These are phyloP conservation scores for Pseudozyma pruni DNA, from an alignment of 1,284 basidiomycete species.

Conservation along the genomic window DNA sequence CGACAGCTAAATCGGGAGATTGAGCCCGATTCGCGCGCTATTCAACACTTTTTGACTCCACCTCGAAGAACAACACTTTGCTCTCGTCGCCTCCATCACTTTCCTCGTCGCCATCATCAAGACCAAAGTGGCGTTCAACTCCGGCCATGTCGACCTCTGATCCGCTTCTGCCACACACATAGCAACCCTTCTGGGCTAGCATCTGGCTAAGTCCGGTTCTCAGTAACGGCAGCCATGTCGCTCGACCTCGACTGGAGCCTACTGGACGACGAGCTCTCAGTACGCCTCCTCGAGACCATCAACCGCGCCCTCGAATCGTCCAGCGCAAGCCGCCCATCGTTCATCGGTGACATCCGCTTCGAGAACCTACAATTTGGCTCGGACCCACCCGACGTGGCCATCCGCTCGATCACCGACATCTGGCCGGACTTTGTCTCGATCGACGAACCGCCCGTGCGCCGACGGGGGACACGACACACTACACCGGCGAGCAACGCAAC, in stretches of 20 bases:
- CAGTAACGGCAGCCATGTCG: conserved; percentile 51
- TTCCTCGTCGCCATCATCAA: neutral
- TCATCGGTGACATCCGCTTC: conserved; percentile 89
- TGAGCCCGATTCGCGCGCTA: conserved; percentile 6
- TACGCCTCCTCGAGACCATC: conserved; percentile 79
- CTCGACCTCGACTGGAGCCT: conserved; percentile 73
- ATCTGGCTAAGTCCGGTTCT: neutral
- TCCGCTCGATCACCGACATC: conserved; percentile 91
- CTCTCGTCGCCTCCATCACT: neutral
- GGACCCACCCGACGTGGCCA: conserved; percentile 82
- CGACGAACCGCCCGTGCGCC: conserved; percentile 37
- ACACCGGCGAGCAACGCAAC: conserved; percentile 39
- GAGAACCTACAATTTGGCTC: conserved; percentile 88
- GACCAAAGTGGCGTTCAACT: neutral
- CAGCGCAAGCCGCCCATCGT: conserved; percentile 80
- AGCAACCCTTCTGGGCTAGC: neutral
- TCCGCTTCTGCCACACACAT: neutral
- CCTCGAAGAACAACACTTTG: conserved; percentile 8
- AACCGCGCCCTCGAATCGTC: conserved; percentile 77
- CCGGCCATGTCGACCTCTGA: neutral
- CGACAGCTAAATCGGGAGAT: neutral
- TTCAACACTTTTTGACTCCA: neutral
- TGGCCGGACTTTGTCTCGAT: conserved; percentile 80
- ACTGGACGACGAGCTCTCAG: conserved; percentile 77
- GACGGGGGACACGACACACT: conserved; percentile 18